Conservation (phyloP, 257 asterid genomes). For the Craterostigma plantagineum region DNA sequence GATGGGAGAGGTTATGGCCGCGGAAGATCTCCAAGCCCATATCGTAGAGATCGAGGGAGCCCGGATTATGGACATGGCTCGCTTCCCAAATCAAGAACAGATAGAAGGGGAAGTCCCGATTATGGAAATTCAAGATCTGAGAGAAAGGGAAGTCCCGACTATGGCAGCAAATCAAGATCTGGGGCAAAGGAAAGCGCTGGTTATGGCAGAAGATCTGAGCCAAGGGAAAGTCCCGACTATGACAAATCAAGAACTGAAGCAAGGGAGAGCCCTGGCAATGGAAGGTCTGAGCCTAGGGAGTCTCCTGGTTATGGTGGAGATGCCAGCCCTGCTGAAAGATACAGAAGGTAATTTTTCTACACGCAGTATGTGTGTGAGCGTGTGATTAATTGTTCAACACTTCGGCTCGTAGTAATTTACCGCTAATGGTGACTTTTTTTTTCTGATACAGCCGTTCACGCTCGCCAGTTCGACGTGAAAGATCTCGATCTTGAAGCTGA, state of each 20-base stretch:
- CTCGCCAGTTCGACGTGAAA: constrained; percentile 29
- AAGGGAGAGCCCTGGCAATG: constrained; percentile 17
- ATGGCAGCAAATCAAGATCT: constrained; percentile 10
- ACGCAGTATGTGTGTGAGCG: not conserved
- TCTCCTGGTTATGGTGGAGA: too few species aligned
- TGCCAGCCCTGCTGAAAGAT: too few species aligned
- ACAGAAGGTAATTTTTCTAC: not conserved
- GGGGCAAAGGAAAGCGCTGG: constrained; percentile 30
- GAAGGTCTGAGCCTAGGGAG: too few species aligned
- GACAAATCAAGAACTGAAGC: too few species aligned
- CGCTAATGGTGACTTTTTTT: not conserved
- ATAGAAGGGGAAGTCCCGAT: constrained; percentile 48
- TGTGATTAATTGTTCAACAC: too few species aligned
- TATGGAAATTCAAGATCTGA: constrained; percentile 45
- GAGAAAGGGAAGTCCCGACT: constrained; percentile 40
- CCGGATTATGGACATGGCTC: constrained; percentile 55
- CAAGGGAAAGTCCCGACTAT: too few species aligned
- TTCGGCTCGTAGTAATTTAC: too few species aligned
- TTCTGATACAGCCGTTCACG: constrained; percentile 30
- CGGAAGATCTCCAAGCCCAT: constrained; percentile 43
- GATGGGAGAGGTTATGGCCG: constrained; percentile 36
- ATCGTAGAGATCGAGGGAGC: constrained; percentile 50
- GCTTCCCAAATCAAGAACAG: constrained; percentile 29
- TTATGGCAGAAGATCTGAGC: constrained; percentile 19
- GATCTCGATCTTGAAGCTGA: constrained; percentile 46